A percentile compares a stretch with the other conserved stretches of the same genome.
Evolutionary conservation across 208 protist genomes (phyloP).

Genomic region (Tritrichomonas foetus): DNA sequence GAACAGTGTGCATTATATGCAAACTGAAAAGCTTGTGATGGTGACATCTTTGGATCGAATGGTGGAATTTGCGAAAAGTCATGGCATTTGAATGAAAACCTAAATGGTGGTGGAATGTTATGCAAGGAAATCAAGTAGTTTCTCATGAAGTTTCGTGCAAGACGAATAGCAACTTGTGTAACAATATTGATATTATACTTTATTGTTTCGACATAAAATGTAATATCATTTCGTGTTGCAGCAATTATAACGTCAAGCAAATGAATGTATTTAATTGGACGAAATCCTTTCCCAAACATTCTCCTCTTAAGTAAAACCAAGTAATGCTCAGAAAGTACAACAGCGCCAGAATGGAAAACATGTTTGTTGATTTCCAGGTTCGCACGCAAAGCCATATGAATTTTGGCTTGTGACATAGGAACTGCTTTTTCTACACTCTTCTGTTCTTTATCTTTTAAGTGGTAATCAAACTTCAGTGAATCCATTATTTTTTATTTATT

Average conservation of each 20-base stretch:
- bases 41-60: neutral
- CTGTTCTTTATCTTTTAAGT: neutral
- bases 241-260: neutral
- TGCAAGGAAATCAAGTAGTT: neutral
- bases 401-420: neutral
- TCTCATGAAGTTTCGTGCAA: neutral
- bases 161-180: neutral
- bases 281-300: neutral
- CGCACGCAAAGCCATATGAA: neutral
- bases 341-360: neutral
- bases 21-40: conserved; percentile 10
- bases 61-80: neutral
- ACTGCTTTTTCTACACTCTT: conserved; percentile 3
- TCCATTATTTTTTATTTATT: no score
- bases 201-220: neutral
- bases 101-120: neutral
- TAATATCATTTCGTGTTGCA: neutral
- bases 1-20: conserved; percentile 11
- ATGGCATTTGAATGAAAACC: neutral
- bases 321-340: neutral
- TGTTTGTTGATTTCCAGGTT: neutral
- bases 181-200: neutral
- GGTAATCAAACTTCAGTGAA: conserved; percentile 25
- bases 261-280: neutral
- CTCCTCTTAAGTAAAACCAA: neutral